Conservation (phyloP, 257 asterid species). For the Haberlea rhodopensis region DNA sequence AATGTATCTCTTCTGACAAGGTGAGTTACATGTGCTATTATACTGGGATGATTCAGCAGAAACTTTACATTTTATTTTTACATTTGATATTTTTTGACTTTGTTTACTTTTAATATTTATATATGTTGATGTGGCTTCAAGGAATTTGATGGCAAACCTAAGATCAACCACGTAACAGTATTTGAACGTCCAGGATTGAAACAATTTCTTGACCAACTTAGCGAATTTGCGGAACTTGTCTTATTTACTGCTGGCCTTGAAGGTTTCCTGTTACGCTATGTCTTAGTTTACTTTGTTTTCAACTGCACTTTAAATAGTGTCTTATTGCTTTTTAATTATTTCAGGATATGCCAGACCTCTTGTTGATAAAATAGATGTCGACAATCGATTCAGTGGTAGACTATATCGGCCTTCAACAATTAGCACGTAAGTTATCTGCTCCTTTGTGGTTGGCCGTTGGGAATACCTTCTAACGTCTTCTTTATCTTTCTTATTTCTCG, state of each 20-base stretch:
- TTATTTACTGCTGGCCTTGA: constrained; percentile 97
- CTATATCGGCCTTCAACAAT: constrained; percentile 87
- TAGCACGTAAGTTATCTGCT: constrained; percentile 72
- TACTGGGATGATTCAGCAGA: not conserved
- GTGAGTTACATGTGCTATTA: constrained; percentile 36
- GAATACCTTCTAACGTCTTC: constrained; percentile 14
- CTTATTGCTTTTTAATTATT: constrained; percentile 14
- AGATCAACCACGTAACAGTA: constrained; percentile 93
- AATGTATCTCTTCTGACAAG: constrained; percentile 59
- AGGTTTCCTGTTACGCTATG: constrained; percentile 47
- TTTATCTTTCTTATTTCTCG: constrained; percentile 10
- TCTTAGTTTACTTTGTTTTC: not conserved
- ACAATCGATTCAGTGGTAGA: constrained; percentile 59
- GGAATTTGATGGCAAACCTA: constrained; percentile 81
- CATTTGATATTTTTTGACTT: constrained; percentile 4
- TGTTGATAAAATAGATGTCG: constrained; percentile 80
- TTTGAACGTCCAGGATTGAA: constrained; percentile 92
- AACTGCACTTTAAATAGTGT: not conserved
- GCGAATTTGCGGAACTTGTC: constrained; percentile 85
- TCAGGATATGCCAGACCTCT: constrained; percentile 97
- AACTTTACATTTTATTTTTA: not conserved
- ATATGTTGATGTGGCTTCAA: constrained; percentile 30
- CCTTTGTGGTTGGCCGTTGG: constrained; percentile 17
- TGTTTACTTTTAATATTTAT: not conserved
- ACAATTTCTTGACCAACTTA: constrained; percentile 67